Conservation (phyloP, 2,329 filamentous ascomycete genomes). For the Venturiaceae sp. region DNA sequence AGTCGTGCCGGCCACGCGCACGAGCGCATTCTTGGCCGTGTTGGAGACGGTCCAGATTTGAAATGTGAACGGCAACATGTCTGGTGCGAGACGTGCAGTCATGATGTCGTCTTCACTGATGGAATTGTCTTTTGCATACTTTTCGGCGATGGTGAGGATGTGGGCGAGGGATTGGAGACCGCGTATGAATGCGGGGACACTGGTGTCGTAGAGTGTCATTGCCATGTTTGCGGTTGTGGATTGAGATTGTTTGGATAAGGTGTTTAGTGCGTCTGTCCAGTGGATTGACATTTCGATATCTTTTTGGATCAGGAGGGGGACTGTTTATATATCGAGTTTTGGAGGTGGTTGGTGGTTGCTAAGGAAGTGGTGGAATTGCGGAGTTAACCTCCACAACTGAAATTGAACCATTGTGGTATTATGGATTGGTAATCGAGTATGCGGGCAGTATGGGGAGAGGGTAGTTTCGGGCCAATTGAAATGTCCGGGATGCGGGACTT, state of each 20-base stretch:
- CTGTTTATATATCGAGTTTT: too few species aligned
- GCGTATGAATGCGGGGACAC: constrained; percentile 32
- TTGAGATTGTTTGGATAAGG: neutral
- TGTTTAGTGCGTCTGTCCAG: neutral
- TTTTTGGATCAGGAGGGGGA: too few species aligned
- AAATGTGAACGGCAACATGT: constrained; percentile 41
- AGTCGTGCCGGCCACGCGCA: constrained; percentile 27
- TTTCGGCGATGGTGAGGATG: constrained; percentile 35
- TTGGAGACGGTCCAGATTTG: constrained; percentile 38
- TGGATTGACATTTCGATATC: neutral
- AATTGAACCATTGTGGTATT: too few species aligned
- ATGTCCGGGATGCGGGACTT: neutral
- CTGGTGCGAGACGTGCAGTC: constrained; percentile 32
- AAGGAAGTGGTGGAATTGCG: neutral
- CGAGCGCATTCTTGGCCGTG: constrained; percentile 29
- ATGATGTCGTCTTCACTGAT: constrained; percentile 27
- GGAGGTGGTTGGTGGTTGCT: neutral
- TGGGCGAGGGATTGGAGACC: constrained; percentile 31
- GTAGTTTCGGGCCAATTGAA: neutral
- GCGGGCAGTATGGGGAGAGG: neutral
- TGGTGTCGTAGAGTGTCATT: constrained; percentile 19
- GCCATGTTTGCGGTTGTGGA: constrained; percentile 11
- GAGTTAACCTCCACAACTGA: neutral
- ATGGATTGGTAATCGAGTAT: neutral
- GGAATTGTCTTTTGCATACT: constrained; percentile 27